Evolutionary conservation across 2,329 filamentous ascomycete species (phyloP).

Genomic region (Fusarium fracticaudum): DNA sequence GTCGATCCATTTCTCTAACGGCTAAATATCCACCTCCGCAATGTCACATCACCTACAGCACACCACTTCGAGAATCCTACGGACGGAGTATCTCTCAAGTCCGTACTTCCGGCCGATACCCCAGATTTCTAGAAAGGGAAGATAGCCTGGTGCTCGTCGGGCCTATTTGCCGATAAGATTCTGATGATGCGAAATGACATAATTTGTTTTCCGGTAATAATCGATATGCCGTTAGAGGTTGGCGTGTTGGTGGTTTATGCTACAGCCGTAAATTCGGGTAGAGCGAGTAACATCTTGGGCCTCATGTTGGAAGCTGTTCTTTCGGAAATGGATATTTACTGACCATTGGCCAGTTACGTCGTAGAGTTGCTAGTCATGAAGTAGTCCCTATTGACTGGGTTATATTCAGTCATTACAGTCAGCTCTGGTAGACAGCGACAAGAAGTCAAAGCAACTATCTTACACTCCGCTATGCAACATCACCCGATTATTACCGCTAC

Average conservation of each 20-base stretch:
- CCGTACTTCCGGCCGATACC: slow-evolving; percentile 25
- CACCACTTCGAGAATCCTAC: slow-evolving; percentile 7
- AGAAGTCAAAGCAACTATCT: fast-evolving
- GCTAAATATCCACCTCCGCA: not conserved
- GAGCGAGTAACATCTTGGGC: fast-evolving
- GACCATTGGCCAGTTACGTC: fast-evolving
- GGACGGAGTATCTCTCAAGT: not conserved
- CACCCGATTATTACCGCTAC: fast-evolving
- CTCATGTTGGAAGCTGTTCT: not conserved
- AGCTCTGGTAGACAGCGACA: not conserved
- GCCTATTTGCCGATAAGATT: not conserved
- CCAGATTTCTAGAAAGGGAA: not conserved
- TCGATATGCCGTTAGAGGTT: not conserved
- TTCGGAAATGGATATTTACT: not conserved
- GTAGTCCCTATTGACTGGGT: fast-evolving
- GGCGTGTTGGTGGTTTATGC: not conserved
- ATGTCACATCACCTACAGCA: not conserved
- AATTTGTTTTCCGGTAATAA: not conserved
- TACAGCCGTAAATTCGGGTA: not conserved
- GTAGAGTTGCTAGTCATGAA: not conserved
- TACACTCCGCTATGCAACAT: fast-evolving
- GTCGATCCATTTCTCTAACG: not conserved
- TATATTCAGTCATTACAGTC: fast-evolving
- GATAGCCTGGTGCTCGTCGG: not conserved
- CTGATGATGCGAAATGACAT: not conserved